Percentiles rank a stretch among this genome's conserved stretches.
phyloP scores from a whole-genome alignment of 129 eudicot species.

The Escallonia rubra region DNA sequence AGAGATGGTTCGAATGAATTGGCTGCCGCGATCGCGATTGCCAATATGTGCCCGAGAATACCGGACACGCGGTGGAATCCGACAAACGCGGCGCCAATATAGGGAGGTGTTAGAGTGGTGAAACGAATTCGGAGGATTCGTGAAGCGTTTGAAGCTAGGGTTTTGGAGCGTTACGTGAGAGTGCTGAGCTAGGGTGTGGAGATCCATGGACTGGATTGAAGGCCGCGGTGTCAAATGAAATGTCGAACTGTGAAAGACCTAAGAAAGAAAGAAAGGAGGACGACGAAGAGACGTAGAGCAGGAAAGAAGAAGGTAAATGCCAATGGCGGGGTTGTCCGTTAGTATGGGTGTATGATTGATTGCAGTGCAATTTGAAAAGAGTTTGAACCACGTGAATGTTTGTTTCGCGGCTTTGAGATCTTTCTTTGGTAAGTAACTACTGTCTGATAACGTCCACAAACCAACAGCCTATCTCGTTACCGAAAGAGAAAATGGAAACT shows the following conservation, averaged over 20 bases:
- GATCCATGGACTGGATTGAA: conserved; percentile 20
- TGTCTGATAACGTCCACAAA: too few species aligned
- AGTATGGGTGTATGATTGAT: too few species aligned
- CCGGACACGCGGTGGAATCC: conserved; percentile 4
- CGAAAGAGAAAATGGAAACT: too few species aligned
- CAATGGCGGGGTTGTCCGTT: too few species aligned
- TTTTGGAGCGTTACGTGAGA: neutral
- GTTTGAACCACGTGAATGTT: too few species aligned
- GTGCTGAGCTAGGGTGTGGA: conserved; percentile 43
- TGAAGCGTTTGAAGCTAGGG: conserved; percentile 12
- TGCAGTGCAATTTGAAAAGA: too few species aligned
- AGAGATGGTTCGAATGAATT: conserved; percentile 1
- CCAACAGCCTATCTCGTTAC: too few species aligned
- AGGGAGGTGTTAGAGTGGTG: neutral
- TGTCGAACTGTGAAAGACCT: too few species aligned
- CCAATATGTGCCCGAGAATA: neutral
- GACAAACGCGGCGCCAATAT: conserved; percentile 6
- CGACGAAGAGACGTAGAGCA: neutral
- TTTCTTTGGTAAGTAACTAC: too few species aligned
- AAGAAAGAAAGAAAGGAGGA: neutral
- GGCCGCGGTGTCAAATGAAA: neutral
- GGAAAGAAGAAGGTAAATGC: neutral
- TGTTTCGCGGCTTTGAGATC: too few species aligned
- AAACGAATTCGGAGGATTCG: neutral
- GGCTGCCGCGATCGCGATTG: conserved; percentile 9